phyloP scores from a whole-genome alignment of 2,329 filamentous ascomycete species.

The Xylaria sp. region DNA sequence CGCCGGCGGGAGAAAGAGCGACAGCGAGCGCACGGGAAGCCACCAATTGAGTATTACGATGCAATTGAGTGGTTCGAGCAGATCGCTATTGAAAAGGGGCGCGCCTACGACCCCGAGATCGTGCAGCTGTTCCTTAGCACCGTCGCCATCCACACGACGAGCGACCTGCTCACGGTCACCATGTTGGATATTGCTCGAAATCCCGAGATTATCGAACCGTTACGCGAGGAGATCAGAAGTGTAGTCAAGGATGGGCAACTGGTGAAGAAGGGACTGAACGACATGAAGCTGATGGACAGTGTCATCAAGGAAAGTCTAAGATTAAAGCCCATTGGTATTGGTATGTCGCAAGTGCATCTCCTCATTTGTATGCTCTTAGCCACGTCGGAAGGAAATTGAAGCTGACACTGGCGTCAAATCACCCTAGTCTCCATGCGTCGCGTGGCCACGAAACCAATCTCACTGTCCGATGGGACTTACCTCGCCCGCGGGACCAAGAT shows the following conservation, averaged over 20 bases:
- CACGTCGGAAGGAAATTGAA: neutral
- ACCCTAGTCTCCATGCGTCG: slow-evolving; percentile 2
- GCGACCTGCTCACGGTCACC: neutral
- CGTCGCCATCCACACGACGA: neutral
- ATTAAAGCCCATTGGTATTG: neutral
- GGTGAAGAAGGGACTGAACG: neutral
- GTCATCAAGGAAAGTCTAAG: slow-evolving; percentile 1
- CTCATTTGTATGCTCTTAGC: neutral
- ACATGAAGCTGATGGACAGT: slow-evolving; percentile 7
- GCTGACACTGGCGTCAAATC: neutral
- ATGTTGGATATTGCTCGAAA: slow-evolving; percentile 5
- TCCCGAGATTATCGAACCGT: neutral
- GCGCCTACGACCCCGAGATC: neutral
- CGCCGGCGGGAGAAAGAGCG: slow-evolving; percentile 1
- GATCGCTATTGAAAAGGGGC: slow-evolving; percentile 3
- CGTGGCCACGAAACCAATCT: neutral
- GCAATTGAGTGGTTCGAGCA: slow-evolving; percentile 6
- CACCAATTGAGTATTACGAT: neutral
- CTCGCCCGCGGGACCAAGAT: neutral
- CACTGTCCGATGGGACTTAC: neutral
- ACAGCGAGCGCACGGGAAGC: neutral
- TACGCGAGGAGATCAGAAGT: slow-evolving; percentile 1
- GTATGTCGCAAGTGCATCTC: neutral
- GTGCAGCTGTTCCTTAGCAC: slow-evolving; percentile 8
- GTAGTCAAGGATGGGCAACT: slow-evolving; percentile 4